Percentiles rank a stretch among this genome's conserved stretches.
Conservation (phyloP, 2,329 filamentous ascomycete species). For the Fonsecaea monophora region DNA sequence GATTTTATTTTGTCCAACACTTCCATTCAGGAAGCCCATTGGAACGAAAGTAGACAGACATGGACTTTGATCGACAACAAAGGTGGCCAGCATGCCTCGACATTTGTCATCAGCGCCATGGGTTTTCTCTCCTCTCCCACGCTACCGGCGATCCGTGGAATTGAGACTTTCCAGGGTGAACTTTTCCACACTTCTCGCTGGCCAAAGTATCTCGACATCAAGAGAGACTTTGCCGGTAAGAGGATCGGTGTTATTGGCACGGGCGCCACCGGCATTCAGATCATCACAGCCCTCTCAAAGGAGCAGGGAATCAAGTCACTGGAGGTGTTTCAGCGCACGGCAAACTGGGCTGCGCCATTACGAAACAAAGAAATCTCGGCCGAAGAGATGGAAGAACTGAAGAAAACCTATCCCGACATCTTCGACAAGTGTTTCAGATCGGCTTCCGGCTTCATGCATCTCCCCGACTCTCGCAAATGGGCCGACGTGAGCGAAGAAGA, state of each 20-base stretch:
- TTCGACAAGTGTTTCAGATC: conserved; percentile 47
- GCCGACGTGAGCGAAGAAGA: background rate
- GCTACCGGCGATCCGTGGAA: conserved; percentile 60
- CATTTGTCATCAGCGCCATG: conserved; percentile 55
- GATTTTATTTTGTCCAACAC: conserved; percentile 41
- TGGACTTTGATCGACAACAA: conserved; percentile 55
- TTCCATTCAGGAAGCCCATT: conserved; percentile 52
- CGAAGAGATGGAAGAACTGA: conserved; percentile 55
- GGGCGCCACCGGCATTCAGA: conserved; percentile 56
- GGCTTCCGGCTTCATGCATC: conserved; percentile 64
- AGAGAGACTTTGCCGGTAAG: conserved; percentile 63
- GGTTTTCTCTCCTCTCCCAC: conserved; percentile 64
- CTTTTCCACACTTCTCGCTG: conserved; percentile 62
- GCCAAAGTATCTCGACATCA: conserved; percentile 57
- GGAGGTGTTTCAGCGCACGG: conserved; percentile 65
- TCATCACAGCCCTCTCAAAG: conserved; percentile 57
- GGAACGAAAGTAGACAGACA: conserved; percentile 43
- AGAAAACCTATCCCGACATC: conserved; percentile 9
- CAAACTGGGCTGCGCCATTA: conserved; percentile 70
- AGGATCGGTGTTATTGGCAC: conserved; percentile 68
- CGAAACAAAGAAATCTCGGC: conserved; percentile 54
- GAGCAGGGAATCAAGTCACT: conserved; percentile 60
- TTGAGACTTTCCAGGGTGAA: conserved; percentile 60
- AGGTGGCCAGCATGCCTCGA: conserved; percentile 47
- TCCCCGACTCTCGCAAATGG: too few relatives aligned